Base-by-base conservation (phyloP, 495 filamentous ascomycete genomes). In the Filosporella fistucella region DNA sequence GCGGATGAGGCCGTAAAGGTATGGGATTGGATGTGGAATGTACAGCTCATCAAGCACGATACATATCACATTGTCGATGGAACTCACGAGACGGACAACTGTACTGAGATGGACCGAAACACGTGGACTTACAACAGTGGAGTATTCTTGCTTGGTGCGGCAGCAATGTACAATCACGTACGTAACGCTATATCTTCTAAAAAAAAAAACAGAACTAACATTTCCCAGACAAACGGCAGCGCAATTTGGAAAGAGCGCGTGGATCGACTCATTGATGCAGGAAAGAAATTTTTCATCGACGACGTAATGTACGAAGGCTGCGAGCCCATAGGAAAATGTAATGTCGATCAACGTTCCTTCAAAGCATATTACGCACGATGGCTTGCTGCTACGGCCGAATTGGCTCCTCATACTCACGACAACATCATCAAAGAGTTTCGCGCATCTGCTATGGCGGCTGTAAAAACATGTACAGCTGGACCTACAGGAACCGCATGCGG, bases 311-410 rank as follows among this genome's bases (percentile, higher is more conserved):
- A 74, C 52, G 88, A 93, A 63, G 64, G 74, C 4, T 61, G 61
- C 32, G 57, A 67, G 37, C 65, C 21, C 18, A 5, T n/a, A 13
- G 52, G 53, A 14, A 56, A 32, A 0, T 91, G 88, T 67, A 79
- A 88, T 60, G 76, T 78, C 28, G 87, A 91, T 59, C 86, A 90
- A 67, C 73, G 77, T 25, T 86, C 82, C 30, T 94, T 90, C 80
- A 94, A 91, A 64, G 88, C 85, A 25, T 93, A 89, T 66, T 69
- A 90, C 17, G 68, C 86, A 18, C 85, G 89, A 20, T 94, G 88
- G 85, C 76, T 95, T 68, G 78, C 79, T 14, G 68, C 69, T 7
- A 74, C 77, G 5, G 81, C 84, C 9, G 79, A 88, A 57, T 60
- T 90, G 42, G 86, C 81, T 0, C 87, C 89, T 2, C 84, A 80